These are phyloP conservation scores for Trichoderma aggressivum DNA, from an alignment of 2,329 filamentous ascomycete species.

Conservation along the genomic window DNA sequence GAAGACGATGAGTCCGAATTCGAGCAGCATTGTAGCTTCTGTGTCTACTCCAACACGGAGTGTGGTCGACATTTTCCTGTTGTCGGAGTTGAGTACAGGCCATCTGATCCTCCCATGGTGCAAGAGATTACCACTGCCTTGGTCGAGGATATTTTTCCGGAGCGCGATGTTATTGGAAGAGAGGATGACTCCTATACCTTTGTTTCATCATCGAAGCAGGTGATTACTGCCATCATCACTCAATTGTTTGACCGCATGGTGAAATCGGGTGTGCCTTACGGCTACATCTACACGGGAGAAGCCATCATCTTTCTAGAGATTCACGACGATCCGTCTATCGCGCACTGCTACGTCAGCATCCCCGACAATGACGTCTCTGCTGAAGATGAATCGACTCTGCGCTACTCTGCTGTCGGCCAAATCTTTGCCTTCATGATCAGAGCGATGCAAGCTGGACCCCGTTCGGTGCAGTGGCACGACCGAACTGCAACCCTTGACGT, in stretches of 20 bases:
- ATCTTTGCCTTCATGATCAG: constrained; percentile 39
- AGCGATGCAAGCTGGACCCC: constrained; percentile 27
- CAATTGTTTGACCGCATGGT: constrained; percentile 41
- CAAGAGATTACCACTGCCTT: constrained; percentile 26
- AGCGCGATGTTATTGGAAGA: not conserved
- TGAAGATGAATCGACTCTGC: constrained; percentile 28
- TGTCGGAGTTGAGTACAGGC: constrained; percentile 38
- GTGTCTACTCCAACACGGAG: constrained; percentile 21
- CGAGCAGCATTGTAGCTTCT: constrained; percentile 25
- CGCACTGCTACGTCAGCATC: not conserved
- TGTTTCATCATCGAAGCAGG: constrained; percentile 3
- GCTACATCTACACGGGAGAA: constrained; percentile 35
- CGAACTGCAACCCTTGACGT: constrained; percentile 27
- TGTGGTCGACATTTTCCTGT: constrained; percentile 22
- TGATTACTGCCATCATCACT: constrained; percentile 36
- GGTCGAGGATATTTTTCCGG: not conserved
- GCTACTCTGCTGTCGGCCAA: constrained; percentile 38
- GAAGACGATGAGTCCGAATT: constrained; percentile 26
- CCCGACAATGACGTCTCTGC: not conserved
- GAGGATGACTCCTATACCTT: not conserved
- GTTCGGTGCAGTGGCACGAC: constrained; percentile 32
- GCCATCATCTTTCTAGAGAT: constrained; percentile 36
- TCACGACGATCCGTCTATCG: constrained; percentile 28
- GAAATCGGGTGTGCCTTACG: constrained; percentile 32
- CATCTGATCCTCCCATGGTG: constrained; percentile 35